These are phyloP conservation scores for Cryphonectria parasitica DNA, from an alignment of 2,329 filamentous ascomycete species.

Conservation along the genomic window DNA sequence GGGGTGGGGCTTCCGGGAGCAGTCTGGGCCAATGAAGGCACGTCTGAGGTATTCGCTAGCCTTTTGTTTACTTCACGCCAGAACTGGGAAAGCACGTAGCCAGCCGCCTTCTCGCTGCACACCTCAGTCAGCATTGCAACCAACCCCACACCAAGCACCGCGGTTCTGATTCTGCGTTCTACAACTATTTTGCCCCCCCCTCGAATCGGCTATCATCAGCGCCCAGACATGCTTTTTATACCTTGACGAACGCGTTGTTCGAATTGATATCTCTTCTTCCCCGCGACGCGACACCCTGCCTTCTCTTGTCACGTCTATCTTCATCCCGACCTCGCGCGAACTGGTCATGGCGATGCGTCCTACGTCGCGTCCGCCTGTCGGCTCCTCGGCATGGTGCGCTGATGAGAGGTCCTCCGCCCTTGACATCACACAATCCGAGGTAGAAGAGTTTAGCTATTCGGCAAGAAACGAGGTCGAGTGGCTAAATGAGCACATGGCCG, in stretches of 20 bases:
- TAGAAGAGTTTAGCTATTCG: slow-evolving; percentile 91
- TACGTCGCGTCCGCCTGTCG: slow-evolving; percentile 67
- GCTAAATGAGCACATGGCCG: slow-evolving; percentile 98
- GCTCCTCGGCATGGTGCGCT: slow-evolving; percentile 82
- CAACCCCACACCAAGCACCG: neutral
- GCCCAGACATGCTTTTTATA: slow-evolving; percentile 25
- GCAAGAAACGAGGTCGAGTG: slow-evolving; percentile 94
- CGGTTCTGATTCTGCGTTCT: neutral
- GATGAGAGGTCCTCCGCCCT: slow-evolving; percentile 80
- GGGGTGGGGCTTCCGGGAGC: neutral
- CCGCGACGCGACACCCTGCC: slow-evolving; percentile 15
- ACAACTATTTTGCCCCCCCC: neutral
- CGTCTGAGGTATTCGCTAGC: neutral
- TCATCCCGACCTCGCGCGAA: slow-evolving; percentile 10
- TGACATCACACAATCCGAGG: slow-evolving; percentile 77
- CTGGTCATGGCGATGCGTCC: slow-evolving; percentile 49
- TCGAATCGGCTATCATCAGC: neutral
- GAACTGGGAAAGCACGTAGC: slow-evolving; percentile 10
- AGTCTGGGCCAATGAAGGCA: neutral
- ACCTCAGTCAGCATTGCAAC: slow-evolving; percentile 6
- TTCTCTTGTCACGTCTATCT: neutral
- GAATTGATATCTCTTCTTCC: slow-evolving; percentile 6
- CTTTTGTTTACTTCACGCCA: slow-evolving; percentile 20
- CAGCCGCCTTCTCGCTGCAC: neutral
- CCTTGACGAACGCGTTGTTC: slow-evolving; percentile 4